phyloP scores from a whole-genome alignment of 495 filamentous ascomycete genomes.

The Aspergillus bridgeri region DNA sequence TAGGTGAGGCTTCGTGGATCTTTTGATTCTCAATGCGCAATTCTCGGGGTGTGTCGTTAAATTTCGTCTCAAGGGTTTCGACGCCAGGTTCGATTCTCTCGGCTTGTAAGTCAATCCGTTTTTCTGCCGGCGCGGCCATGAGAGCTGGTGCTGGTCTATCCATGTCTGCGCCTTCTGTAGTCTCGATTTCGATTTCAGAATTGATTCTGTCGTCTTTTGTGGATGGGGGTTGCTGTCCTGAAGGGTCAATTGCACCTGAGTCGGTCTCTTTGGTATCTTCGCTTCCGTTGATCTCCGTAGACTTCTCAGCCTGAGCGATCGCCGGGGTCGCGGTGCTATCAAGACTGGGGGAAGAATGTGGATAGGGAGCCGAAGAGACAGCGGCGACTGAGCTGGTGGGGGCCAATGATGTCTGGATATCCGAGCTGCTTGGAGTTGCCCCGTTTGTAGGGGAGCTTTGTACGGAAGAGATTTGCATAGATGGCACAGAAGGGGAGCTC shows the following conservation, averaged over 20 bases:
- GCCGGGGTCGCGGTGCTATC: neutral
- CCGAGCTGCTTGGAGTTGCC: neutral
- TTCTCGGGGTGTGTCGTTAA: neutral
- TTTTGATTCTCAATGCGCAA: neutral
- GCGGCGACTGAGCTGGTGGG: neutral
- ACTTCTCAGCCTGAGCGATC: neutral
- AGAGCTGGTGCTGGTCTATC: neutral
- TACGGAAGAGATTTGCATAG: constrained; percentile 4
- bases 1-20: neutral
- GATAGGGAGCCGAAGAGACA: neutral
- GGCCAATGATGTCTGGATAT: neutral
- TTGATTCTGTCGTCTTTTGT: neutral
- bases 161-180: neutral
- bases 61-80: neutral
- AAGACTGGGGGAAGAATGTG: neutral
- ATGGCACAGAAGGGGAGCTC: constrained; percentile 1
- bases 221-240: neutral
- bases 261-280: neutral
- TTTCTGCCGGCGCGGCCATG: neutral
- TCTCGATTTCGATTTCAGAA: neutral
- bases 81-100: neutral
- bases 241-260: neutral
- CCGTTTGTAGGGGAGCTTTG: constrained; percentile 3
- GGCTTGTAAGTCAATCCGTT: neutral
- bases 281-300: neutral